Evolutionary conservation across 192 early-diverging fungal genomes (phyloP).

Genomic region (Ramicandelaber brevisporus): DNA sequence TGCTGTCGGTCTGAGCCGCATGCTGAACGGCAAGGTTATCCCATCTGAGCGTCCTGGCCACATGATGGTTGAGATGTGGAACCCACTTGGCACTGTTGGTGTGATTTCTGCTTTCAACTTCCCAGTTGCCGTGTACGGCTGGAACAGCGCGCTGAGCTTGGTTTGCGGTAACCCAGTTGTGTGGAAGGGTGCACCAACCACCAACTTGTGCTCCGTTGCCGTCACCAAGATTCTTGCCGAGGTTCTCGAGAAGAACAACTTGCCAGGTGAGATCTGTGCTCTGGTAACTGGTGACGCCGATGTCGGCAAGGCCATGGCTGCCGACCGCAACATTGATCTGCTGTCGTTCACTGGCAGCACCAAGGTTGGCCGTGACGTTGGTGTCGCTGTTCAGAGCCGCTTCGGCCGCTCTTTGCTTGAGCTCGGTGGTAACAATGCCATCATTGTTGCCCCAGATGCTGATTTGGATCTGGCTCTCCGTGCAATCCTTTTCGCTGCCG

Average conservation of each 20-base stretch:
- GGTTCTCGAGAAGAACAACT: slow-evolving; percentile 50
- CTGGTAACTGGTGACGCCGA: slow-evolving; percentile 64
- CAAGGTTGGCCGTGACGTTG: slow-evolving; percentile 46
- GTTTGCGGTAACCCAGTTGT: slow-evolving; percentile 77
- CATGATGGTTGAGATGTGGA: slow-evolving; percentile 87
- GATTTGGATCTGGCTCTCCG: slow-evolving; percentile 71
- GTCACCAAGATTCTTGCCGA: slow-evolving; percentile 64
- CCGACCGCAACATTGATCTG: slow-evolving; percentile 41
- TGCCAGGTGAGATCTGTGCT: slow-evolving; percentile 63
- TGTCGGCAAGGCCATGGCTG: slow-evolving; percentile 48
- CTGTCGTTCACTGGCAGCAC: slow-evolving; percentile 87
- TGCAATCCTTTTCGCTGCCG: slow-evolving; percentile 75
- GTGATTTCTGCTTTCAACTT: slow-evolving; percentile 94
- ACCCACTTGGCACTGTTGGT: slow-evolving; percentile 76
- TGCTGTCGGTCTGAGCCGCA: slow-evolving; percentile 61
- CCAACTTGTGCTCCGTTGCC: slow-evolving; percentile 59
- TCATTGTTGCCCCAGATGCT: slow-evolving; percentile 77
- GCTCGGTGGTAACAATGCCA: slow-evolving; percentile 88
- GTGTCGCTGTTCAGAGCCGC: slow-evolving; percentile 46
- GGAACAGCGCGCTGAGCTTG: slow-evolving; percentile 76
- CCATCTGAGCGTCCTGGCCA: slow-evolving; percentile 81
- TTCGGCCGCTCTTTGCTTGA: slow-evolving; percentile 77
- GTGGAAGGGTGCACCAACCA: slow-evolving; percentile 71
- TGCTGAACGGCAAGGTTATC: slow-evolving; percentile 55
- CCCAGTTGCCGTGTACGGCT: slow-evolving; percentile 75